These are phyloP conservation scores for Gnomoniopsis smithogilvyi DNA, from an alignment of 2,329 filamentous ascomycete genomes.

Conservation along the genomic window DNA sequence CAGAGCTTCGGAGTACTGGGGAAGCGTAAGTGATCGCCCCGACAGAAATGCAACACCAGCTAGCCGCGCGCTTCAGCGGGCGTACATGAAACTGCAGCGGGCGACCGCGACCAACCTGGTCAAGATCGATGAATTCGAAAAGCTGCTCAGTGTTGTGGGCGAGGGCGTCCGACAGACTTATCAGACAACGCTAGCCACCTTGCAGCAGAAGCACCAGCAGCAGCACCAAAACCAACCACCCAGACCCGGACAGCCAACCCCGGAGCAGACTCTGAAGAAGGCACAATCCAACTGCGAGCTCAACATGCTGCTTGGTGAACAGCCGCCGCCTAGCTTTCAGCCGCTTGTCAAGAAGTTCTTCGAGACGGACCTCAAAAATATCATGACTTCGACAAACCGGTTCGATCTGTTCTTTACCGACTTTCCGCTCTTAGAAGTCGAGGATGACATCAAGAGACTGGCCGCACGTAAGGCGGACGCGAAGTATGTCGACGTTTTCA, in stretches of 20 bases:
- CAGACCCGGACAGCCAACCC: conserved; percentile 32
- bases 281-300: conserved; percentile 50
- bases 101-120: conserved; percentile 50
- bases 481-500: conserved; percentile 53
- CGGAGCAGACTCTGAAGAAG: conserved; percentile 41
- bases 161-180: conserved; percentile 51
- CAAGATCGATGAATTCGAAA: conserved; percentile 60
- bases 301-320: conserved; percentile 46
- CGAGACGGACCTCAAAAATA: conserved; percentile 51
- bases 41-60: conserved; percentile 30
- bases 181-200: conserved; percentile 39
- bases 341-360: conserved; percentile 65
- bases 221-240: conserved; percentile 34
- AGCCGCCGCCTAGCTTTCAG: conserved; percentile 45
- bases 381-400: conserved; percentile 60
- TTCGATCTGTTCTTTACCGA: conserved; percentile 71
- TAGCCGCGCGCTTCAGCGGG: conserved; percentile 50
- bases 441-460: conserved; percentile 51
- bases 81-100: conserved; percentile 53
- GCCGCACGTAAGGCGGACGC: conserved; percentile 33
- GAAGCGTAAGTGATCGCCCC: conserved; percentile 22
- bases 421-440: conserved; percentile 65
- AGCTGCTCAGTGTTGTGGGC: conserved; percentile 50
- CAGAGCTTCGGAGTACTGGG: conserved; percentile 49
- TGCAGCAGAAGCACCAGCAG: conserved; percentile 44